phyloP scores from a whole-genome alignment of 108 stramenopile species.

The Nitzschia palea region DNA sequence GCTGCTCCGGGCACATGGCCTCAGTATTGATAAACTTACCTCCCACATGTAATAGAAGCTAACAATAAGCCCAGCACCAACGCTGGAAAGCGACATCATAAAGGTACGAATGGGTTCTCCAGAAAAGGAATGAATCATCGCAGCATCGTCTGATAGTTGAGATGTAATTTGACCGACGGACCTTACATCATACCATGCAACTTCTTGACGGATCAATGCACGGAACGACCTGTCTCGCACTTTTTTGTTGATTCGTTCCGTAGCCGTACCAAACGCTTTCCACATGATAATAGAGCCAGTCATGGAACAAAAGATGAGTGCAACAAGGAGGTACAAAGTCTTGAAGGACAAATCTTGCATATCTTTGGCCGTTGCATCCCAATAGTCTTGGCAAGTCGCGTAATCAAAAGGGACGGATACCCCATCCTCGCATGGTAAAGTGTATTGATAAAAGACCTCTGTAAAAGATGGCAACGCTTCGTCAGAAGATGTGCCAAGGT shows the following conservation, averaged over 20 bases:
- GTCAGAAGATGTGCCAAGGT: too few species aligned
- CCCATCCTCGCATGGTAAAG: slow-evolving; percentile 27
- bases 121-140: slow-evolving; percentile 53
- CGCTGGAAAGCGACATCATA: slow-evolving; percentile 39
- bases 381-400: slow-evolving; percentile 40
- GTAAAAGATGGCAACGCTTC: slow-evolving; percentile 53
- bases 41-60: slow-evolving; percentile 62
- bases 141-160: slow-evolving; percentile 63
- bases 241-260: slow-evolving; percentile 58
- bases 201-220: slow-evolving; percentile 45
- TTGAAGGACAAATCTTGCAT: slow-evolving; percentile 33
- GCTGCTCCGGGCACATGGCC: slow-evolving; percentile 42
- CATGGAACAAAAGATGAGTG: slow-evolving; percentile 23
- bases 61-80: slow-evolving; percentile 56
- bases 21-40: slow-evolving; percentile 37
- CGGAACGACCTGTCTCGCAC: slow-evolving; percentile 52
- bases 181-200: slow-evolving; percentile 42
- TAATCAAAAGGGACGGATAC: slow-evolving; percentile 9
- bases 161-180: slow-evolving; percentile 54
- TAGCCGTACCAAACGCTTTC: slow-evolving; percentile 50
- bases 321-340: slow-evolving; percentile 21
- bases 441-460: slow-evolving; percentile 31
- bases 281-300: slow-evolving; percentile 44
- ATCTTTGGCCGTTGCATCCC: slow-evolving; percentile 17
- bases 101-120: slow-evolving; percentile 64